A percentile compares a stretch with the other conserved stretches of the same genome.
Evolutionary conservation across 2,329 filamentous ascomycete genomes (phyloP).

Genomic region (Colletotrichum sansevieriae): DNA sequence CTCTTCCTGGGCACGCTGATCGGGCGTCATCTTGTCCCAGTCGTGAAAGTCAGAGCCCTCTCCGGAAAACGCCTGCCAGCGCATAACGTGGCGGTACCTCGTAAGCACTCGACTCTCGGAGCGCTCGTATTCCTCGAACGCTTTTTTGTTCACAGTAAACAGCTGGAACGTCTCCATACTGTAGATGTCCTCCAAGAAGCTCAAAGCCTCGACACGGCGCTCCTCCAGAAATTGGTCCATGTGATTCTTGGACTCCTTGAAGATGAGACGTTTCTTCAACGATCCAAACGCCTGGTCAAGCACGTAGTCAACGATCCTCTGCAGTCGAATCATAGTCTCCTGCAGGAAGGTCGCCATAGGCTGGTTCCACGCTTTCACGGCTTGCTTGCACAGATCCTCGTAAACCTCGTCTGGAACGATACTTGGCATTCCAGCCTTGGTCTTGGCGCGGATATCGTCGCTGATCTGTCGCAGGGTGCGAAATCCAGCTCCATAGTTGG

Average conservation of each 20-base stretch:
- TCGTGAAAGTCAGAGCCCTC: constrained; percentile 48
- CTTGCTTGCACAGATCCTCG: constrained; percentile 67
- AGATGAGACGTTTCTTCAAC: constrained; percentile 63
- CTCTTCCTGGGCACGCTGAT: constrained; percentile 61
- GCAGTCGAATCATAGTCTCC: constrained; percentile 62
- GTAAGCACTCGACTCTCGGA: constrained; percentile 61
- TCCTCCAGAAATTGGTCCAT: constrained; percentile 60
- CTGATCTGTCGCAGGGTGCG: constrained; percentile 66
- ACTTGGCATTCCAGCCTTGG: constrained; percentile 69
- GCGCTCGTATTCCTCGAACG: constrained; percentile 59
- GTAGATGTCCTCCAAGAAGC: constrained; percentile 60
- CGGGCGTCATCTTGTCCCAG: constrained; percentile 62
- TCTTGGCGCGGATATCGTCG: constrained; percentile 65
- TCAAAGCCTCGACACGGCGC: constrained; percentile 52
- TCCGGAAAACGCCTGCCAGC: constrained; percentile 58
- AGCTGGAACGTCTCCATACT: constrained; percentile 66
- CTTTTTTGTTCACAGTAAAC: constrained; percentile 68
- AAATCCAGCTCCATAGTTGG: constrained; percentile 54
- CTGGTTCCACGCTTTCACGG: constrained; percentile 68
- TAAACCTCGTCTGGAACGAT: constrained; percentile 72
- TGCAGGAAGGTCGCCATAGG: constrained; percentile 65
- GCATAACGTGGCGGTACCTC: constrained; percentile 62
- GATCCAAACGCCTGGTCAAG: constrained; percentile 61
- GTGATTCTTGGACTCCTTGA: constrained; percentile 59
- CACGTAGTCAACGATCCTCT: constrained; percentile 58